Base-by-base conservation (phyloP, 768 basidiomycete genomes). In the Naematelia aurantialba region DNA sequence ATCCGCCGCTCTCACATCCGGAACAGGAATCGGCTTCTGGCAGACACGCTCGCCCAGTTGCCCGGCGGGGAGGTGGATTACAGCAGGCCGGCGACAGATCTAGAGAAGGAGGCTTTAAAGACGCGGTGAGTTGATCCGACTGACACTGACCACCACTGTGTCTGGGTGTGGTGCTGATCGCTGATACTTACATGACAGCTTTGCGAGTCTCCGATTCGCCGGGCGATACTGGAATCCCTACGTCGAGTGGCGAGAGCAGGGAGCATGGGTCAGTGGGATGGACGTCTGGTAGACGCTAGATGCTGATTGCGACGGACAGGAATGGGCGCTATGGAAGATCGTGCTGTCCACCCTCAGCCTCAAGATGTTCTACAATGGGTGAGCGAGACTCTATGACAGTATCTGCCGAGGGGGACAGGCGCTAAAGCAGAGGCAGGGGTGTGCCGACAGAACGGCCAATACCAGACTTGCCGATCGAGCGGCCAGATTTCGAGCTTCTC, bases 161-260 rank as follows among this genome's bases (percentile, higher is more conserved):
- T n/a, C n/a, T n/a, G n/a, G n/a, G n/a, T n/a, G n/a, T n/a, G n/a
- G n/a, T n/a, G n/a, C n/a, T n/a, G n/a, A n/a, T n/a, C n/a, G n/a
- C 12, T 12, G 47, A 12, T 49, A 12, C 47, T 49, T 13, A 11
- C 22, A 0, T 5, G 12, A 10, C 44, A 66, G 70, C 30, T 76
- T 61, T 52, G 62, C 63, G 4, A 66, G 63, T 45, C 42, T 75
- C 21, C 62, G 60, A 52, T 68, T 68, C 27, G 68, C 67, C 2
- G 75, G 75, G 12, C 27, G 75, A 56, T 75, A 70, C 51, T 68
- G 68, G 64, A 69, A 71, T 54, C 63, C 68, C 4, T 70, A 67
- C 52, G 63, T 64, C 12, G 69, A 72, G 51, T 70, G 71, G 71
- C 61, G 68, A 46, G 71, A 75, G 42, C 71, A 70, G 56, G 69